Evolutionary conservation across 2,329 filamentous ascomycete species (phyloP), one percentile per base, ranked within the genome.

Genomic region (Magnaporthiopsis poae): DNA sequence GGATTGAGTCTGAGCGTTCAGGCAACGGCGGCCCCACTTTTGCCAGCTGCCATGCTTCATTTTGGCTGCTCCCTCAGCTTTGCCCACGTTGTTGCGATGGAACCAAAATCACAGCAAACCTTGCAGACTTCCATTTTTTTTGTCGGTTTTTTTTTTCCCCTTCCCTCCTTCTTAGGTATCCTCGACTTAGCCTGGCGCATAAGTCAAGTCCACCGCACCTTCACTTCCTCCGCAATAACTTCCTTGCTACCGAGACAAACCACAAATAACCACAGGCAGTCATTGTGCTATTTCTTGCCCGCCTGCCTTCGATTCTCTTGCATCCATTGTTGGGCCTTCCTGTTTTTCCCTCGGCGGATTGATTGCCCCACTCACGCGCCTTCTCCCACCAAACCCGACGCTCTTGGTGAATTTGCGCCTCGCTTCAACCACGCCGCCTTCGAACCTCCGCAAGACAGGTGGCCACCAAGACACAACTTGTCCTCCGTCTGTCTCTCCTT

Each of bases 321-420:
- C 60, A 29, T 61, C 60, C 27, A 27, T 27, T 61, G 31, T n/a
- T 5, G 60, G 27, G 12, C 59, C 59, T 60, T 62, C 33, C 61
- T 31, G 29, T 33, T 33, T 27, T 21, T 52, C 27, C 36, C 52
- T 65, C 11, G 35, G 60, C 59, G 64, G 31, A 60, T 65, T 61
- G 64, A 62, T 62, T 65, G 60, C 64, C 64, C 64, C 64, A 65
- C 64, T 36, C 36, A 21, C 36, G 59, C 64, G 64, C 59, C 64
- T 62, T 65, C 60, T 60, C 59, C 64, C 52, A 60, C 59, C 64
- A 60, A 29, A 56, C 5, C 18, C 46, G 46, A 56, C 39, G 39
- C 46, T 25, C 18, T 56, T 21, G 9, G 46, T 21, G 46, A 56
- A 56, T 56, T 56, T 56, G 46, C 46, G 46, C 46, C n/a, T 56